A percentile compares a stretch with the other conserved stretches of the same genome.
These are phyloP conservation scores for Lactuca sativa DNA, from an alignment of 129 eudicot species.

Conservation along the genomic window DNA sequence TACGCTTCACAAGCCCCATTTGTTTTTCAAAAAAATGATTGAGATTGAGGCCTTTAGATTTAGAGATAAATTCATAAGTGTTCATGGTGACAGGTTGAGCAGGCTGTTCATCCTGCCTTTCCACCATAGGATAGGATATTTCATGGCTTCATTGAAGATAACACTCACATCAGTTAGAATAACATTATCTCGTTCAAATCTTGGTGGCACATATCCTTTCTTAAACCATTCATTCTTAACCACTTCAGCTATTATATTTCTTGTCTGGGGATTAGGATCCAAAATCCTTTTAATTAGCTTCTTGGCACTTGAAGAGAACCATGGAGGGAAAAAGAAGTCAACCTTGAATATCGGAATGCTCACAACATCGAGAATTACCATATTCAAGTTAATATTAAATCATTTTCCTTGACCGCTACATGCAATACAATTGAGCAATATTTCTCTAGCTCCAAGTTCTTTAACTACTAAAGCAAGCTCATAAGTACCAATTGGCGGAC, in stretches of 20 bases:
- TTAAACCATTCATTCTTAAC: slow-evolving; percentile 97
- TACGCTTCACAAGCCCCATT: slow-evolving; percentile 97
- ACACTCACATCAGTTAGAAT: slow-evolving; percentile 81
- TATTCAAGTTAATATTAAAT: slow-evolving; percentile 59
- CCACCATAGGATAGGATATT: slow-evolving; percentile 72
- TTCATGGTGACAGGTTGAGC: slow-evolving; percentile 82
- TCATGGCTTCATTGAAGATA: slow-evolving; percentile 63
- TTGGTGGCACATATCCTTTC: slow-evolving; percentile 83
- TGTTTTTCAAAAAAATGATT: slow-evolving; percentile 87
- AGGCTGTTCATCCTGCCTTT: slow-evolving; percentile 68
- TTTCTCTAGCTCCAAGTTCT: slow-evolving; percentile 81
- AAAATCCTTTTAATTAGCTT: slow-evolving; percentile 88
- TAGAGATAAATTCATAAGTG: slow-evolving; percentile 96
- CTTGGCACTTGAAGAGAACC: slow-evolving; percentile 96
- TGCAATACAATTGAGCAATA: slow-evolving; percentile 74
- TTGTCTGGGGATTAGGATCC: slow-evolving; percentile 84
- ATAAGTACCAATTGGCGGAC: slow-evolving; percentile 76
- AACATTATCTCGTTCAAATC: slow-evolving; percentile 75
- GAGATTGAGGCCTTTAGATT: slow-evolving; percentile 94
- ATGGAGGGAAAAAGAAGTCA: slow-evolving; percentile 42
- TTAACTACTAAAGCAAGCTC: slow-evolving; percentile 90
- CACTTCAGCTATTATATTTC: slow-evolving; percentile 73
- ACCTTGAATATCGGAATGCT: slow-evolving; percentile 53
- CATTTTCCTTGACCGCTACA: slow-evolving; percentile 93
- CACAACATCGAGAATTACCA: slow-evolving; percentile 64